phyloP scores from a whole-genome alignment of 176 grass and related monocot species.

The Microstegium vimineum region DNA sequence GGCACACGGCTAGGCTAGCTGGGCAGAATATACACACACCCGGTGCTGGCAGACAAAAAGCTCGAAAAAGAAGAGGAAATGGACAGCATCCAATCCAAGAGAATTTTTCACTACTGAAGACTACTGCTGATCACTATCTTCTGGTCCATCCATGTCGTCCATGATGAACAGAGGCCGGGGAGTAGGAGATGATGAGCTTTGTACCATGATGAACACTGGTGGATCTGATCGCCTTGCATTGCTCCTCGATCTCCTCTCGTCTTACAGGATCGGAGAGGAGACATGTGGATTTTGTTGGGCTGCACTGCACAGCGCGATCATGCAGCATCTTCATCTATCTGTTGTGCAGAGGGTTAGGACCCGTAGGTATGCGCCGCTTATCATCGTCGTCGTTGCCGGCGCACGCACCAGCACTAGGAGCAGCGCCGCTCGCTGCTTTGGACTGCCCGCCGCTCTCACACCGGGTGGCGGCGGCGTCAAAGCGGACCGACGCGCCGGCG shows the following conservation, averaged over 20 bases:
- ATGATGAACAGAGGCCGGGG: not conserved
- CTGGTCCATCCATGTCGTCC: not conserved
- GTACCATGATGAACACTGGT: not conserved
- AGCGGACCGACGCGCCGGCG: not conserved
- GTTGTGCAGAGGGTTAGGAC: conserved; percentile 87
- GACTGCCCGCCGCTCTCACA: not conserved
- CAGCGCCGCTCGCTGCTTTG: not conserved
- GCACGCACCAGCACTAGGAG: not conserved
- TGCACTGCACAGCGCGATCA: not conserved
- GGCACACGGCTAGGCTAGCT: not conserved
- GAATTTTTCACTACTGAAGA: not conserved
- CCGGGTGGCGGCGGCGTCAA: not conserved
- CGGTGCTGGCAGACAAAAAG: conserved; percentile 36
- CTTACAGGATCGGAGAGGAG: too few relatives aligned
- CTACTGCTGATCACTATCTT: not conserved
- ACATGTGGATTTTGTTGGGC: too few relatives aligned
- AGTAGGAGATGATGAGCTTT: not conserved
- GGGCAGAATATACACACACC: conserved; percentile 36
- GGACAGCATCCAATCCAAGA: not conserved
- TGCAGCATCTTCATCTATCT: conserved; percentile 52
- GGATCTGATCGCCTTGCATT: not conserved
- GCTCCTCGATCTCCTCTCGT: not conserved
- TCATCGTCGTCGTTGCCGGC: conserved; percentile 13
- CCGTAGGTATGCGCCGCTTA: conserved; percentile 64
- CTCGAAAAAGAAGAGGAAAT: not conserved